Base-by-base conservation (phyloP, 257 asterid species). In the Buddleja alternifolia region DNA sequence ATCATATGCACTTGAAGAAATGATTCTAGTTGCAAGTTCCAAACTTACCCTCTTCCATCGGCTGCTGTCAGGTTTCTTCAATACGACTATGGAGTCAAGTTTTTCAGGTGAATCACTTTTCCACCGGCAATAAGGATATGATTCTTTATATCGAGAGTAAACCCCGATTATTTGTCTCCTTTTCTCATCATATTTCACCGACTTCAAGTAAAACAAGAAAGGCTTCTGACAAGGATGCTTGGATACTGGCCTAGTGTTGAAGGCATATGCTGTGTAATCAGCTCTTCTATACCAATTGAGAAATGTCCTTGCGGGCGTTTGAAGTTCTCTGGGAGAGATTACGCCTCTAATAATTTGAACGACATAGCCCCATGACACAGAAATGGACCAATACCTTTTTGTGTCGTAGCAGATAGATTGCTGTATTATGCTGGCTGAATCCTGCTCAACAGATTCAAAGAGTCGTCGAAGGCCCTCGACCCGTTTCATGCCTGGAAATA, bases 151-250 rank as follows among this genome's bases (percentile, higher is more conserved):
- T 29, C 34, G 34, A 29, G 34, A 2, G 5, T 29, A 29, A 29
- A 29, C 34, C 34, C 34, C 34, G 2, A 29, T 29, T 29, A 29
- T 29, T 29, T 29, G 34, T 29, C 34, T 2, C 34, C 34, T 29
- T 29, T 29, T 29, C 34, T 29, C 34, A 29, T 29, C 34, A 29
- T 1, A 29, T 15, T n/a, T 56, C 8, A n/a, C 63, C 1, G 41
- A 10, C 8, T 3, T 6, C 19, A 37, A 34, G 21, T 23, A 58
- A 44, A 58, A 58, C 7, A 29, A 7, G 16, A 23, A 34, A 0
- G 64, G 64, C 10, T 25, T 34, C 46, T 58, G 46, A 8, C 64
- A 58, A 8, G 64, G 46, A 15, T 58, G 6, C 46, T 45, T 32
- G 8, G 16, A 3, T 4, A 34, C 45, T 1, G 45, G 46, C 46